A percentile compares a stretch with the other conserved stretches of the same genome.
Conservation (phyloP, 192 early-diverging fungal species). For the Mortierella alpina region DNA sequence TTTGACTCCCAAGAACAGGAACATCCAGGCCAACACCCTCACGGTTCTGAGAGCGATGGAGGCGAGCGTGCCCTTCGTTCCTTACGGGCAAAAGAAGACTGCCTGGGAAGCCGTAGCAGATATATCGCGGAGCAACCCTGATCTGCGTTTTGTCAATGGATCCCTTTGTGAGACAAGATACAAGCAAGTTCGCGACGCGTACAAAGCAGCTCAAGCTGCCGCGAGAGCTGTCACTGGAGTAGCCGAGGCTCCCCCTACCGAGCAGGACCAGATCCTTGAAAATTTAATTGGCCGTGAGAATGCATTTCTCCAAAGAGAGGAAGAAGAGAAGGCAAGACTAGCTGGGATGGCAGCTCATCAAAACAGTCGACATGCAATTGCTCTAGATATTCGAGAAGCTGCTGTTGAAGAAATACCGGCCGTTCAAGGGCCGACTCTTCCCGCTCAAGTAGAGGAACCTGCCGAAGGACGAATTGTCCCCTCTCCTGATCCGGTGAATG, state of each 20-base stretch:
- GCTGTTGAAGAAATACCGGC: neutral
- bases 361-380: neutral
- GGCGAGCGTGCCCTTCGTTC: neutral
- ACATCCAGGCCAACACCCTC: neutral
- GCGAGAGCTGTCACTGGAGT: neutral
- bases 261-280: neutral
- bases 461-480: neutral
- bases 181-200: neutral
- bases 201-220: neutral
- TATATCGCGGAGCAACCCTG: neutral
- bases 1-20: neutral
- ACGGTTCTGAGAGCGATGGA: neutral
- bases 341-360: neutral
- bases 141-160: neutral
- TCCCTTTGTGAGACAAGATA: neutral
- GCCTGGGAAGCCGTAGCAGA: neutral
- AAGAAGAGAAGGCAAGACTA: neutral
- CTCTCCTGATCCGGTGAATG: neutral
- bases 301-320: neutral
- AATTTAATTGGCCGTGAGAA: neutral
- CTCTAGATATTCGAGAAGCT: neutral
- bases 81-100: neutral
- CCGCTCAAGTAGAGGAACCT: no score
- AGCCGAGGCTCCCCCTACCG: neutral
- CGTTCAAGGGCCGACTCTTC: neutral